phyloP scores from a whole-genome alignment of 176 grass and related monocot species.

The Aegilops bicornis region DNA sequence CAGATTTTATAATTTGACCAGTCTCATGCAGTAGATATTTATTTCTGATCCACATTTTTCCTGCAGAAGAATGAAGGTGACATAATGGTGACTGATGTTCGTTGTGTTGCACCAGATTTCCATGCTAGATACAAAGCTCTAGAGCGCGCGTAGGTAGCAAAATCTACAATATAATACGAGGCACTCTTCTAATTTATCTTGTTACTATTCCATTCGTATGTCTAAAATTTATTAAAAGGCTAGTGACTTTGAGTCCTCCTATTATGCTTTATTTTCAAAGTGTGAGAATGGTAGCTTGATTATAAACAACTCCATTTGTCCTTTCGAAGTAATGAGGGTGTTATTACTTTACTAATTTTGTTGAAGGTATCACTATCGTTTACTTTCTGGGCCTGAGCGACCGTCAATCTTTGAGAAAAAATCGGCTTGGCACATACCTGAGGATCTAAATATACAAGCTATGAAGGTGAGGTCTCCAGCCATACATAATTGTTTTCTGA shows the following conservation, averaged over 20 bases:
- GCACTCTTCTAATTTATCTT: slow-evolving; percentile 27
- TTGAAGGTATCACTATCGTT: slow-evolving; percentile 83
- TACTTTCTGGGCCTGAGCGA: slow-evolving; percentile 78
- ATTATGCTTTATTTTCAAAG: slow-evolving; percentile 9
- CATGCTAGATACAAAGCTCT: slow-evolving; percentile 94
- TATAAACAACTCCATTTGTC: not conserved
- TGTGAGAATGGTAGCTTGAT: slow-evolving; percentile 13
- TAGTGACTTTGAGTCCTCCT: slow-evolving; percentile 4
- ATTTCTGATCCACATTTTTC: slow-evolving; percentile 25
- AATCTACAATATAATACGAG: slow-evolving; percentile 24
- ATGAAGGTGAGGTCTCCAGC: slow-evolving; percentile 61
- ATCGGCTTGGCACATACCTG: slow-evolving; percentile 74
- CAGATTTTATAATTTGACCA: not conserved
- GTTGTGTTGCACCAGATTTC: slow-evolving; percentile 74
- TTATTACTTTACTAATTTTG: slow-evolving; percentile 18
- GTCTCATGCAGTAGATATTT: slow-evolving; percentile 27
- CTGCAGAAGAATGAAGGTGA: slow-evolving; percentile 93
- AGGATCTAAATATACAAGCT: slow-evolving; percentile 68
- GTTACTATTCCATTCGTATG: slow-evolving; percentile 15
- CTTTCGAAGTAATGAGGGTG: slow-evolving; percentile 20
- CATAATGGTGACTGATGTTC: slow-evolving; percentile 88
- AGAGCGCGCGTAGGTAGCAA: slow-evolving; percentile 87
- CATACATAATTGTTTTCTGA: slow-evolving; percentile 21
- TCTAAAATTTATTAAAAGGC: slow-evolving; percentile 10
- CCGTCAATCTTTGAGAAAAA: slow-evolving; percentile 83